Base-by-base conservation (phyloP, 257 asterid species). In the Ophiorrhiza pumila region DNA sequence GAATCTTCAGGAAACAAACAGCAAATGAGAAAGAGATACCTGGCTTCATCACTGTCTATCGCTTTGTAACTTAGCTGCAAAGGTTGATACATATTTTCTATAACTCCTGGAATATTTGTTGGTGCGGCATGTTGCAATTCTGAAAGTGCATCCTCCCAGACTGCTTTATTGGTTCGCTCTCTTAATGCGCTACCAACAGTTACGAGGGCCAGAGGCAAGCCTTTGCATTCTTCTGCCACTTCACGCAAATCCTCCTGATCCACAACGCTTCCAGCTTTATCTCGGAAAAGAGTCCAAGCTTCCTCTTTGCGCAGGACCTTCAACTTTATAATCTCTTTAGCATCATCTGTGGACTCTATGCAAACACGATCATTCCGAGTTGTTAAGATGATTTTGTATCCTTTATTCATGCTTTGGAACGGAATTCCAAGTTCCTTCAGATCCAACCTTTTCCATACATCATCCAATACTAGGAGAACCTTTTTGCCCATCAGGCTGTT, bases 381-480 rank as follows among this genome's bases (percentile, higher is more conserved):
- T n/a, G n/a, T n/a, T n/a, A n/a, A n/a, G n/a, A n/a, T n/a, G 63
- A 78, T 57, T 7, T 59, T 82, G 65, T 79, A 76, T 2, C 45
- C 58, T 29, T 18, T 23, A 12, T 59, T 18, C 20, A 3, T 23
- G 22, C 52, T 61, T 20, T n/a, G 70, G 63, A 4, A 7, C 1
- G 75, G 61, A 25, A 74, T 74, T 66, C 81, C 80, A 23, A 81
- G 17, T n/a, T 69, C 60, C 62, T 63, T 37, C 3, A 73, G 45
- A 0, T 73, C 20, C 25, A 78, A 27, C 7, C 18, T 15, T 17
- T 64, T 34, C 83, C 83, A 79, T 13, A 79, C 39, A 71, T 78
- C 82, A 63, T 81, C 85, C 4, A 83, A 6, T 14, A 80, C 76
- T 34, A 83, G 20, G 22, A 80, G 81, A 42, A 37, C 39, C 3